Conservation (phyloP, 257 asterid species). For the Eucommia ulmoides region DNA sequence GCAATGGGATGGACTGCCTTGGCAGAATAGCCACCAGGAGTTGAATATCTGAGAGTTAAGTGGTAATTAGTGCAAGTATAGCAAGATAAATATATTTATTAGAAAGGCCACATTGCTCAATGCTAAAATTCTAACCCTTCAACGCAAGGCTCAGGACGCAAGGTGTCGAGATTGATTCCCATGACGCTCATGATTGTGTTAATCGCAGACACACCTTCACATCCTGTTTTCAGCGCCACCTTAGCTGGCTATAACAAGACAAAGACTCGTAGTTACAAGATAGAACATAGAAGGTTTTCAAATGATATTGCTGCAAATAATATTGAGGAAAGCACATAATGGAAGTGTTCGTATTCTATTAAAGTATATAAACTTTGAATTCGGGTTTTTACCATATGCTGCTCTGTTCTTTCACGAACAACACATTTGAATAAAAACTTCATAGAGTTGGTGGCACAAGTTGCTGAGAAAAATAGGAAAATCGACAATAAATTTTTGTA, state of each 20-base stretch:
- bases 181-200: slow-evolving; percentile 96
- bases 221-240: slow-evolving; percentile 65
- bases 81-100: slow-evolving; percentile 2
- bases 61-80: not conserved
- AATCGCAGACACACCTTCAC: slow-evolving; percentile 90
- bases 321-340: no score
- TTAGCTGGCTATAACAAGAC: slow-evolving; percentile 58
- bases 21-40: slow-evolving; percentile 93
- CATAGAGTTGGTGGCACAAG: no score
- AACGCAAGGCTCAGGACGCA: slow-evolving; percentile 95
- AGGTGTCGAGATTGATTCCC: slow-evolving; percentile 85
- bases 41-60: slow-evolving; percentile 51
- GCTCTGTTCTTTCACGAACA: no score
- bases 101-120: not conserved
- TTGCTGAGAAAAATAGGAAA: no score
- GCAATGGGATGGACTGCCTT: slow-evolving; percentile 99
- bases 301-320: no score
- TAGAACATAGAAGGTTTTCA: no score
- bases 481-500: no score
- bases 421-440: no score
- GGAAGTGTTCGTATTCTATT: no score
- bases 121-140: slow-evolving; percentile 53
- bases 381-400: no score
- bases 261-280: no score
- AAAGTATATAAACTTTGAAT: no score